A percentile compares a stretch with the other conserved stretches of the same genome.
Conservation (phyloP, 2,329 filamentous ascomycete species). For the Ophiostoma himal-ulmi region DNA sequence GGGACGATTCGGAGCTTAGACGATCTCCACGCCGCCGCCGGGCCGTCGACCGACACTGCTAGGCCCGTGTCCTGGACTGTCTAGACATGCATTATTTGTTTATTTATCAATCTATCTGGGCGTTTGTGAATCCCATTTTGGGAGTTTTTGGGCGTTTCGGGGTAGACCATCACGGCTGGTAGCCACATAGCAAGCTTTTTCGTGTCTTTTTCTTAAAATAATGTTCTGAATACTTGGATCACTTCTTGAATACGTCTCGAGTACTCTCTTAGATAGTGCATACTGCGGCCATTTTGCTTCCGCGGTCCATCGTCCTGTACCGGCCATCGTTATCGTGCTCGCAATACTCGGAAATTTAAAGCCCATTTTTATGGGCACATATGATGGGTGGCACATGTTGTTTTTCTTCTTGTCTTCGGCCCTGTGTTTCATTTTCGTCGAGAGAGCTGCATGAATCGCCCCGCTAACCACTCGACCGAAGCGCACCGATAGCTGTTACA, state of each 20-base stretch:
- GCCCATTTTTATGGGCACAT: neutral
- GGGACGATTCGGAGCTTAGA: constrained; percentile 23
- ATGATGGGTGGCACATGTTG: neutral
- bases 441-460: constrained; percentile 9
- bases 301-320: neutral
- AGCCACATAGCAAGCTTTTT: neutral
- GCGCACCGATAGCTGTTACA: constrained; percentile 1
- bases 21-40: constrained; percentile 26
- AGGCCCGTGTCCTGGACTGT: neutral
- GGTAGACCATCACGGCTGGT: neutral
- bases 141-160: neutral
- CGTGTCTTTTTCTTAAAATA: neutral
- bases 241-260: too few species aligned
- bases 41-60: constrained; percentile 3
- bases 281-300: too few species aligned
- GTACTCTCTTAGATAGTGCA: too few species aligned
- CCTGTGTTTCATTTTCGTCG: neutral
- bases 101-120: neutral
- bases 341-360: neutral
- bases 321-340: neutral
- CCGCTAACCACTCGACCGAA: neutral
- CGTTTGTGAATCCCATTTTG: neutral
- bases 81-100: neutral
- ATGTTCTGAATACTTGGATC: too few species aligned
- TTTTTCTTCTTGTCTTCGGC: neutral